Percentiles rank a stretch among this genome's conserved stretches.
Evolutionary conservation across 495 filamentous ascomycete genomes (phyloP).

Genomic region (Choiromyces venosus): DNA sequence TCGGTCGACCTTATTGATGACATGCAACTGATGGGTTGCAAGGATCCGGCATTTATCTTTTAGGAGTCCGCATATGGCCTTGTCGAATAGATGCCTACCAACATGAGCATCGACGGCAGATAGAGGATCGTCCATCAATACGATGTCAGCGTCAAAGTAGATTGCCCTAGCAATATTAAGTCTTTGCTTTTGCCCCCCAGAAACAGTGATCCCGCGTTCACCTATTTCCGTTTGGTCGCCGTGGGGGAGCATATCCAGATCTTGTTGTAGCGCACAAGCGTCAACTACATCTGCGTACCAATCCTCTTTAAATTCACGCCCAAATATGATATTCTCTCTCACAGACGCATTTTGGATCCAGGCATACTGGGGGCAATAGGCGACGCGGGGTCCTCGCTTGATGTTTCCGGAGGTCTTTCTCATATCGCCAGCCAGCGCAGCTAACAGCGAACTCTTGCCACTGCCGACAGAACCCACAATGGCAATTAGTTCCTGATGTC

Average conservation of each 20-base stretch:
- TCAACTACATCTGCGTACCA: conserved; percentile 61
- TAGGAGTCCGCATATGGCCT: conserved; percentile 84
- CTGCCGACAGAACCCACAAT: conserved; percentile 88
- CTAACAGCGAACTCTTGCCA: conserved; percentile 86
- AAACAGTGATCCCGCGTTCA: conserved; percentile 73
- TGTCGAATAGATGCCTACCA: conserved; percentile 90
- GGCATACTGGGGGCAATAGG: conserved; percentile 91
- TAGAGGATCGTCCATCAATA: conserved; percentile 79
- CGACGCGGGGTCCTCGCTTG: conserved; percentile 66
- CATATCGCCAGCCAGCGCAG: conserved; percentile 92
- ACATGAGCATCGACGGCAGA: conserved; percentile 83
- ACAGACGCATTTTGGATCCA: conserved; percentile 95
- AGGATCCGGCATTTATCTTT: conserved; percentile 84
- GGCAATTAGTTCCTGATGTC: conserved; percentile 76
- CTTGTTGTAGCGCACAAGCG: conserved; percentile 65
- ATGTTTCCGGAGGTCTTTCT: conserved; percentile 68
- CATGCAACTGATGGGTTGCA: conserved; percentile 91
- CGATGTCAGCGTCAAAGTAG: conserved; percentile 73
- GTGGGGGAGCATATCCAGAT: conserved; percentile 69
- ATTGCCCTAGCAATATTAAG: conserved; percentile 80
- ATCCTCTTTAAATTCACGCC: conserved; percentile 61
- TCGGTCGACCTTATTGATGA: conserved; percentile 80
- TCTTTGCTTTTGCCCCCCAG: conserved; percentile 77
- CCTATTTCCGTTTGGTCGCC: conserved; percentile 72
- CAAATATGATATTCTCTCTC: conserved; percentile 84